Evolutionary conservation across 306 rosid species (phyloP), one percentile per base, ranked within the genome.

Genomic region (Lathyrus tuberosus): DNA sequence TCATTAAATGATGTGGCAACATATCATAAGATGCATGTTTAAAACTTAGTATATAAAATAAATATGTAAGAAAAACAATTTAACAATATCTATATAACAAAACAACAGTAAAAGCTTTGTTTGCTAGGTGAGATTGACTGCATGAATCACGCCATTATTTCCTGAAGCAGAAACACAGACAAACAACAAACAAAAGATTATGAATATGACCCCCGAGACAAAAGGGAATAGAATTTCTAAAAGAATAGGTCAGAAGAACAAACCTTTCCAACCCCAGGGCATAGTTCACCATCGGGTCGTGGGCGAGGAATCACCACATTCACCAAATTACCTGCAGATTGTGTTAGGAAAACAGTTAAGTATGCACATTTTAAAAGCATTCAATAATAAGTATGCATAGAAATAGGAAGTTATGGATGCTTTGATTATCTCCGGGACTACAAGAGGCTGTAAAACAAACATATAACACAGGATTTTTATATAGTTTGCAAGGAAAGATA

Each of bases 181-280:
- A 76, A 61, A 65, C 37, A 42, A 41, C 24, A 8, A 57, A 60
- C 72, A 51, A 41, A 33, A 30, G 17, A 65, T 11, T 5, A 52
- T 11, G 24, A 63, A 8, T 7, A 56, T 13, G 43, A 63, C 15
- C 13, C 4, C 13, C 4, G 14, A 13, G 11, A 18, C 42, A 11
- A 15, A 16, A 60, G 66, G 26, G 7, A n/a, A 33, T 13, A 8
- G 51, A 31, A 28, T 30, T 60, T 62, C 58, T 38, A 67, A 37
- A 8, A 42, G 8, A 62, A 33, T 15, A 63, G 44, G 48, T 51
- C 17, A 54, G 41, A 44, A 68, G 17, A 52, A 51, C 76, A 51
- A 28, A 88, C 99, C 97, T 88, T 94, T 56, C 99, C 99, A 67
- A 91, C 87, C 54, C 97, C 97, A 4, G 96, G 77, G 10, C 78